Evolutionary conservation across 2,329 filamentous ascomycete genomes (phyloP), one percentile per base, ranked within the genome.

Genomic region (Neofusicoccum laricinum): DNA sequence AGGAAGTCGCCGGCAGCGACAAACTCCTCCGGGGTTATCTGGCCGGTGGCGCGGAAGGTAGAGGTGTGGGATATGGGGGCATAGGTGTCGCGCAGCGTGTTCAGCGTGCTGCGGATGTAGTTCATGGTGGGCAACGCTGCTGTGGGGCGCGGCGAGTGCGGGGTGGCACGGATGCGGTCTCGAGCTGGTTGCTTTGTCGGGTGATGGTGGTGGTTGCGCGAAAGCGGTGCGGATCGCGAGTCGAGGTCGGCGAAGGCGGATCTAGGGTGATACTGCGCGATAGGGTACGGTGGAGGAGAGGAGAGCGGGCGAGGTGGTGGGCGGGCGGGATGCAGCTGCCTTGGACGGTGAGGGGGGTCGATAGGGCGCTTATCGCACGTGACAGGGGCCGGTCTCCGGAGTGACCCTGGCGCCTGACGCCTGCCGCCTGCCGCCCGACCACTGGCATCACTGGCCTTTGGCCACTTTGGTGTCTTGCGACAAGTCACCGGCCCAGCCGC

Each of bases 11-110:
- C 95, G 3, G 95, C 95, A 3, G 91, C 90, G 58, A 97, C 85
- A 78, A 99, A 99, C 84, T 99, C 95, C 74, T 97, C 94, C 17
- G 94, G 94, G 0, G 94, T 98, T 79, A 99, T 95, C 81, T 98
- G 91, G 69, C 95, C 95, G 4, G 93, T 97, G 72, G 87, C 86
- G 71, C 94, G 91, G 80, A 99, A 99, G 68, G 92, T 98, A 3
- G 94, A 98, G 61, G 88, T 96, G 77, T 96, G 89, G 66, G 88
- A 88, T 72, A 97, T 89, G 45, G 93, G 93, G 12, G 94, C 92
- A 79, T 96, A 94, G 71, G 89, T 90, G 80, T 98, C 95, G 71
- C 94, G 91, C 74, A 97, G 88, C 71, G 89, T 92, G 78, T 96
- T 95, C 77, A 97, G 89, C 59, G 92, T 94, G 64, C 93, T 96